Base-by-base conservation (phyloP, 1,284 basidiomycete genomes). In the Heterobasidion annosum region DNA sequence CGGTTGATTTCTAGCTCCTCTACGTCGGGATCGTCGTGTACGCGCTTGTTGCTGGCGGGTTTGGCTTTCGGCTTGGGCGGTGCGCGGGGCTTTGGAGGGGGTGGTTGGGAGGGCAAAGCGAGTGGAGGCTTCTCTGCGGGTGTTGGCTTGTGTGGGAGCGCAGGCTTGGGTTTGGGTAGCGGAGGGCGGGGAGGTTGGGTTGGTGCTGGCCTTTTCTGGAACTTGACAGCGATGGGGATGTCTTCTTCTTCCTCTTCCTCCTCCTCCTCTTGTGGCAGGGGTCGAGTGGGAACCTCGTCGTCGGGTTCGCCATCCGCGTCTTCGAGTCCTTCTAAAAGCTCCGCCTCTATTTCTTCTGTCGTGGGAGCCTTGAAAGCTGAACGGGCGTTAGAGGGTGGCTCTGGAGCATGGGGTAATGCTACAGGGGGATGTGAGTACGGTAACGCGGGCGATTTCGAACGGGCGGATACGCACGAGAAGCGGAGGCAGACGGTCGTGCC, bases 301-400 rank as follows among this genome's bases (percentile, higher is more conserved):
- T 77, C 78, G 1, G 63, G 63, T 53, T 78, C 76, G 42, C 72
- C 73, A 19, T 74, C 72, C 0, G 72, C 74, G 47, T 77, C 75
- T 47, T 69, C 68, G 2, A 73, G 64, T 34, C 66, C 63, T 3
- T 35, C 54, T 8, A 66, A 62, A 18, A 72, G 50, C 54, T 70
- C 64, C 9, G 65, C 68, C 32, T 65, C 68, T 9, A 73, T 57
- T 51, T 77, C 70, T 4, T 60, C 61, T 9, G 55, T 58, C 18
- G 25, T 25, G 25, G 25, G 25, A 25, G 25, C 25, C 25, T 25
- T 25, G 25, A 25, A 25, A 5, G 25, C 5, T 25, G 25, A 25
- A 25, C 25, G 25, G 25, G 25, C 3, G 5, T 3, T 25, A 25
- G 25, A 25, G 25, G 25, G 25, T 25, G 3, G 25, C 25, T 25